Evolutionary conservation across 2,329 filamentous ascomycete genomes (phyloP), one percentile per base, ranked within the genome.

Genomic region (Ophiocordyceps australis): DNA sequence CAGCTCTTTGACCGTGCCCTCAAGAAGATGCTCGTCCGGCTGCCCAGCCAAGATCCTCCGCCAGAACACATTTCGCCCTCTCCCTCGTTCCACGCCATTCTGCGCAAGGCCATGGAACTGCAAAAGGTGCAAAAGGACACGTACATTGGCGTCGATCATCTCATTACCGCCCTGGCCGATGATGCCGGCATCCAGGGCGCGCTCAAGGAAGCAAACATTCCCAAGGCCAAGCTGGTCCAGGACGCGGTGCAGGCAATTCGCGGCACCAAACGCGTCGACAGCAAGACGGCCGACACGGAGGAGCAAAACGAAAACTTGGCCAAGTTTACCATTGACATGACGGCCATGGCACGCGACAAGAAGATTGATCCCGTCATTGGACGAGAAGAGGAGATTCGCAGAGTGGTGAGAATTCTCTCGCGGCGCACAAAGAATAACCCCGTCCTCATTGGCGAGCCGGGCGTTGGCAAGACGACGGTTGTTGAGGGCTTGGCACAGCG

Each of bases 261-360:
- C 35, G 89, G 89, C 32, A 95, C 83, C 22, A 82, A 74, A 56
- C 68, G 86, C 35, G 85, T 98, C 22, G 89, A 98, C 53, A 92
- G 82, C 32, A 93, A 92, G 59, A 93, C 81, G 4, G 89, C 89
- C 28, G 89, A 98, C 52, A 74, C 76, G 0, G 89, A 95, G 52
- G 65, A 78, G 42, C 86, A 94, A 42, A 80, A 85, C 42, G 89
- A 98, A 54, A 94, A 93, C 46, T 61, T 98, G 32, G 81, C 85
- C 58, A 98, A 95, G 45, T 98, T 94, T 54, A 95, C 89, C 29
- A 89, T 95, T 42, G 89, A 98, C 53, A 92, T 98, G 83, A 98
- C 89, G 9, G 66, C 80, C 25, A 75, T 94, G 74, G 89, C 89
- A 32, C 68, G 85, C 47, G 89, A 98, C 57, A 91, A 91, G 47